Percentiles rank a stretch among this genome's conserved stretches.
These are phyloP conservation scores for Talaromyces stipitatus DNA, from an alignment of 495 filamentous ascomycete species.

Conservation along the genomic window DNA sequence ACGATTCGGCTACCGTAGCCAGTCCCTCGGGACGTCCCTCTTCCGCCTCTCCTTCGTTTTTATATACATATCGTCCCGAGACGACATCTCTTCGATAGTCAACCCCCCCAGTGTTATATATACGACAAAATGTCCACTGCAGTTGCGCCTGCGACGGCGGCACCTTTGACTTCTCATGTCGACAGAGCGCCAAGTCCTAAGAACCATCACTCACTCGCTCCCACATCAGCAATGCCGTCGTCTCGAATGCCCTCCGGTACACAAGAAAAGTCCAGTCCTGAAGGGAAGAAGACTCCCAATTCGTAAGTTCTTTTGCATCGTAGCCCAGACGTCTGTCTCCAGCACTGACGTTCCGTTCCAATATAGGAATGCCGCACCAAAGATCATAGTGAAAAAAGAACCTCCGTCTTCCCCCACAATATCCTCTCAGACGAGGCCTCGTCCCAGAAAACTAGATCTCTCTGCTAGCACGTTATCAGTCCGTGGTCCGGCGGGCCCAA, in stretches of 20 bases:
- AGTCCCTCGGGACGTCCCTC: background rate
- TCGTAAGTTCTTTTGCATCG: slow-evolving; percentile 41
- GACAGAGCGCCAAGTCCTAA: slow-evolving; percentile 43
- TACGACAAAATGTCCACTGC: slow-evolving; percentile 41
- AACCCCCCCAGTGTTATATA: background rate
- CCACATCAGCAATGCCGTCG: slow-evolving; percentile 26
- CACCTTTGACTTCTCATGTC: slow-evolving; percentile 39
- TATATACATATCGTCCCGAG: background rate
- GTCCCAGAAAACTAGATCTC: slow-evolving; percentile 84
- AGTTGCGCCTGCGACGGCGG: slow-evolving; percentile 39
- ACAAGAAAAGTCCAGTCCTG: slow-evolving; percentile 37
- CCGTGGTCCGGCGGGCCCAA: slow-evolving; percentile 63
- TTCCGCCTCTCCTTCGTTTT: background rate
- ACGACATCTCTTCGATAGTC: background rate
- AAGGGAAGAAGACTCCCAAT: slow-evolving; percentile 45
- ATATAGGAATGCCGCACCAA: slow-evolving; percentile 48
- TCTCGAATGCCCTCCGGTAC: slow-evolving; percentile 27
- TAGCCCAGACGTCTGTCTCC: background rate
- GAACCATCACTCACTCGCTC: slow-evolving; percentile 31
- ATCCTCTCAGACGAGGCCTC: slow-evolving; percentile 62
- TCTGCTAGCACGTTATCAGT: slow-evolving; percentile 57
- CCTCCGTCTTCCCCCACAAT: slow-evolving; percentile 76
- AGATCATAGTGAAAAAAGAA: slow-evolving; percentile 95
- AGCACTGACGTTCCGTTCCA: slow-evolving; percentile 11
- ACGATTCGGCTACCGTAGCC: slow-evolving; percentile 4